Evolutionary conservation across 306 rosid genomes (phyloP).

Genomic region (Castanea mollissima): DNA sequence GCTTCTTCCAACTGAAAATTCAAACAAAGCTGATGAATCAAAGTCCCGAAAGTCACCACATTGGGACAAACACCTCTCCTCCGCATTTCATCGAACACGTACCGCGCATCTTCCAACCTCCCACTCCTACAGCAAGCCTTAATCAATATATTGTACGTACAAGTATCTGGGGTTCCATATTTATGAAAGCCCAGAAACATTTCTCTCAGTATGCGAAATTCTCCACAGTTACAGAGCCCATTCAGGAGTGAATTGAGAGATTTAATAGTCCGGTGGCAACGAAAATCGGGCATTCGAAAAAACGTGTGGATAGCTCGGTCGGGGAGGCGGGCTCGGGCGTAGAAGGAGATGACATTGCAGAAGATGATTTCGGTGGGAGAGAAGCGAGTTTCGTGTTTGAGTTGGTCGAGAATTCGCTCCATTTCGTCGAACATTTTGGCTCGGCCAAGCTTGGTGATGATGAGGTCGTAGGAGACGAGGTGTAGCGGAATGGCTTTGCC

Average conservation of each 20-base stretch:
- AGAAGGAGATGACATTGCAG: conserved; percentile 69
- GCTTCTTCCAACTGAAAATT: conserved; percentile 40
- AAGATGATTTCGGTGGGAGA: conserved; percentile 53
- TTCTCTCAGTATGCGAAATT: conserved; percentile 29
- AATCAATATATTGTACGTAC: conserved; percentile 68
- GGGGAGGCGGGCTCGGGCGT: conserved; percentile 60
- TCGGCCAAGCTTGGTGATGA: conserved; percentile 75
- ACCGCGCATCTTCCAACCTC: conserved; percentile 32
- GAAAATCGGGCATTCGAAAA: conserved; percentile 48
- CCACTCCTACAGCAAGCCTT: conserved; percentile 28
- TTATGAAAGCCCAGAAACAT: conserved; percentile 13
- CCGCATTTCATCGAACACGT: conserved; percentile 64
- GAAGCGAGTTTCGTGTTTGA: conserved; percentile 50
- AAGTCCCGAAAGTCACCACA: conserved; percentile 56
- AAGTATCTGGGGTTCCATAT: conserved; percentile 50
- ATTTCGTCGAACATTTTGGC: conserved; percentile 72
- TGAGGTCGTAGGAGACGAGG: conserved; percentile 71
- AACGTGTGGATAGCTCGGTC: conserved; percentile 52
- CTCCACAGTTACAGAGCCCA: conserved; percentile 47
- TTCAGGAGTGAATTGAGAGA: conserved; percentile 64
- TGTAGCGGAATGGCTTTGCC: conserved; percentile 41
- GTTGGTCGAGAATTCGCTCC: conserved; percentile 60
- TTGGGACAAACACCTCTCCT: conserved; percentile 29
- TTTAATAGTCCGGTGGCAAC: conserved; percentile 48
- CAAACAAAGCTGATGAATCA: conserved; percentile 48